Evolutionary conservation across 495 filamentous ascomycete genomes (phyloP), one percentile per base, ranked within the genome.

Genomic region (Trypethelium eluteriae): DNA sequence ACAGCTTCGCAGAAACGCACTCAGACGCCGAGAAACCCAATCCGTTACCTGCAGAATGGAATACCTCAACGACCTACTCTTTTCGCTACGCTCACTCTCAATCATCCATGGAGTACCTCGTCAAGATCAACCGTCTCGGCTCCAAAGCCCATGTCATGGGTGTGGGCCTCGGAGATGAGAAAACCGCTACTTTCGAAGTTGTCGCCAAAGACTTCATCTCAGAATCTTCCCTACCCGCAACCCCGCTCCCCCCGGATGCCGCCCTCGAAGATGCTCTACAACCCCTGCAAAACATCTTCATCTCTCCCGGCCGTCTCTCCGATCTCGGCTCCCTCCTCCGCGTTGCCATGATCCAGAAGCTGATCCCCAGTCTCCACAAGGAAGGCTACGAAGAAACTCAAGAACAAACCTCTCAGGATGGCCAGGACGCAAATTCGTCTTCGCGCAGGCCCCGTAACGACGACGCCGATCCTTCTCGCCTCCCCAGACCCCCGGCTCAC

Each of bases 1-100:
- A 39, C 61, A 32, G 18, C 53, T 57, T 50, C 38, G 2, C 68
- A 87, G 84, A 84, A 73, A 71, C 76, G 56, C 73, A 77, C 3
- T 81, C 83, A 68, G 80, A 84, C 47, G 70, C 75, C 61, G 69
- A 76, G 18, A 64, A 77, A 6, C 72, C 77, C 2, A 71, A 73
- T 59, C 81, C 86, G n/a, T 83, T 98, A 9, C 89, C 90, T 2
- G 32, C 81, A 18, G 81, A 86, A 80, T 96, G 92, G 92, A 96
- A 96, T 75, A 77, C 83, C 44, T 79, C 79, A 32, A 82, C 82
- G 67, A 84, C 82, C 47, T 89, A 88, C 76, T 82, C 88, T 62
- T 95, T 98, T 76, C 86, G 93, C 64, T 98, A 98, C 79, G 84
- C 87, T 2, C 95, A 96, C 72, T 77, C 84, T n/a, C 91, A 97